Conservation (phyloP, 23 red algal species). For the Gracilaria gracilis region DNA sequence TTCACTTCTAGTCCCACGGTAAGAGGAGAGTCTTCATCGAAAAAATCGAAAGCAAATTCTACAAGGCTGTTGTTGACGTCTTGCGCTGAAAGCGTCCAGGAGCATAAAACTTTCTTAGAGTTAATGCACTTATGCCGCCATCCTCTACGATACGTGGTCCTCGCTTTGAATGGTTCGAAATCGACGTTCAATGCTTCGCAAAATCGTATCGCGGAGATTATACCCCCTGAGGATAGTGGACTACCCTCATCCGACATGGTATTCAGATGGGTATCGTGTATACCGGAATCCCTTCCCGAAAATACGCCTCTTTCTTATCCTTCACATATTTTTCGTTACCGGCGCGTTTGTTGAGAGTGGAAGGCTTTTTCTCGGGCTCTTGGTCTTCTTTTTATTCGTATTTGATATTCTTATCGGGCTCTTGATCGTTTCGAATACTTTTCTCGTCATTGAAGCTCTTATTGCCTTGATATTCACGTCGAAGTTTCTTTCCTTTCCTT, state of each 20-base stretch:
- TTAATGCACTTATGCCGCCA: constrained; percentile 24
- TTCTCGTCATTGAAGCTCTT: too few species aligned
- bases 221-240: constrained; percentile 2
- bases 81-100: background rate
- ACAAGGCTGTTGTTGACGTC: background rate
- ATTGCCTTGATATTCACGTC: too few species aligned
- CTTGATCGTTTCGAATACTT: too few species aligned
- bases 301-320: too few species aligned
- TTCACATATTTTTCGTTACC: background rate
- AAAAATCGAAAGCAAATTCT: background rate
- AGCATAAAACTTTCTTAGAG: background rate
- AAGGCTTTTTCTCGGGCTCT: too few species aligned
- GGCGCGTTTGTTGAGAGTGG: background rate
- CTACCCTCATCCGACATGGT: constrained; percentile 23
- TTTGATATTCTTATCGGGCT: too few species aligned
- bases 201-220: background rate
- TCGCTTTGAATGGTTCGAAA: background rate
- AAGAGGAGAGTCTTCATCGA: too few species aligned
- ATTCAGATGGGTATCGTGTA: background rate
- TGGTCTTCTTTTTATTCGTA: too few species aligned
- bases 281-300: constrained; percentile 6
- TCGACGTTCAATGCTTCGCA: constrained; percentile 12
- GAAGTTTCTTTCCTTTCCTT: too few species aligned
- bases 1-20: background rate
- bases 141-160: background rate